Base-by-base conservation (phyloP, 495 filamentous ascomycete genomes). In the Penicilliopsis zonata region DNA sequence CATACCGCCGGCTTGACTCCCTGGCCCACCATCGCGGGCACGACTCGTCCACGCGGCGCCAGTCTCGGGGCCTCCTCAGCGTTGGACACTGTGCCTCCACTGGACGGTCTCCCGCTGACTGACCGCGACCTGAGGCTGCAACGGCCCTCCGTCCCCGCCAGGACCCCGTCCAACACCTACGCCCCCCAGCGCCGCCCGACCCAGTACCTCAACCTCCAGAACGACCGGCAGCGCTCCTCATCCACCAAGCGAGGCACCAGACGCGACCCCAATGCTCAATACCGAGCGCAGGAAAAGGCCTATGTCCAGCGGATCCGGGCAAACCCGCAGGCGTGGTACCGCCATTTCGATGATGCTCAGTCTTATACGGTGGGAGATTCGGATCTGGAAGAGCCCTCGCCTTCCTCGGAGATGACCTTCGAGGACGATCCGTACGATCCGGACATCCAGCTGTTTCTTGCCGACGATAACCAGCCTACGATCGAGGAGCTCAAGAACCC, bases 391-490 rank as follows among this genome's bases (percentile, higher is more conserved):
- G 90, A 83, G 5, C 81, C 82, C 38, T 90, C 85, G 0, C 87
- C 87, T 3, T 80, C 81, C 0, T 84, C 83, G 0, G 88, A 90
- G 38, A 72, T 75, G 2, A 80, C 80, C 13, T 82, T 82, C 41
- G 79, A 83, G 30, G 80, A 80, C 38, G 83, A 94, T 46, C 66
- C 71, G 21, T 94, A 92, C 55, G 87, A 96, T 44, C 82, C 86
- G 34, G 90, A 96, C 47, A 87, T 83, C 17, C 76, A 95, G 47
- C 70, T 96, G 35, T 94, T 94, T 47, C 80, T 88, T 42, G 70
- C 78, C 19, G 79, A 84, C 34, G 83, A 93, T 36, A 80, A 82
- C 38, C 78, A 92, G 43, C 85, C 87, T 3, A 86, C 84, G 3
- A 57, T 80, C 18, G 90, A 95, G 37, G 92, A 98, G 51, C 61